A percentile compares a stretch with the other conserved stretches of the same genome.
These are phyloP conservation scores for Agaricus sinodeliciosus DNA, from an alignment of 768 basidiomycete genomes.

Conservation along the genomic window DNA sequence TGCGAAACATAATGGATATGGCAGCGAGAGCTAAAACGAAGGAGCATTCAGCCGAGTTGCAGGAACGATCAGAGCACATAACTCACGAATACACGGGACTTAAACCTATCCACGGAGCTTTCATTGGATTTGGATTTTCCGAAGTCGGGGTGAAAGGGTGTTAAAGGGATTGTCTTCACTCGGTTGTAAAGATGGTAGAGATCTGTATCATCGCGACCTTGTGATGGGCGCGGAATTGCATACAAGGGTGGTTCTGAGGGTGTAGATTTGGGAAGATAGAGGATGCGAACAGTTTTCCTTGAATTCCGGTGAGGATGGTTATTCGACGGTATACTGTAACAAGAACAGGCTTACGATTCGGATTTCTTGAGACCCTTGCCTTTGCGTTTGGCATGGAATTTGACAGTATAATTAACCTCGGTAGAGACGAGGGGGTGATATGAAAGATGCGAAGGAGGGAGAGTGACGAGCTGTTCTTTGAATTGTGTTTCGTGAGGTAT, in stretches of 20 bases:
- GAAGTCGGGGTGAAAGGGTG: conserved; percentile 15
- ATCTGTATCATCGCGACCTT: conserved; percentile 14
- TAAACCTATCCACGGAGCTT: conserved; percentile 12
- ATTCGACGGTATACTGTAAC: background rate
- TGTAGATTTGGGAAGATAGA: conserved; percentile 38
- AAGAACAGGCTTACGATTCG: conserved; percentile 26
- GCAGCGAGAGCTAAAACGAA: conserved; percentile 28
- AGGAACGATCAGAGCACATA: conserved; percentile 10
- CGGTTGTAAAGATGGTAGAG: conserved; percentile 19
- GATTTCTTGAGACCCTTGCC: conserved; percentile 28
- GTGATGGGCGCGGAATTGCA: conserved; percentile 22
- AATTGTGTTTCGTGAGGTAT: conserved; percentile 29
- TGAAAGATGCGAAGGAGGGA: conserved; percentile 32
- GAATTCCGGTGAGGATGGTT: background rate
- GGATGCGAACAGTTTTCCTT: conserved; percentile 28
- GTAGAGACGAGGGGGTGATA: conserved; percentile 22
- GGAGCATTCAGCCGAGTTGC: background rate
- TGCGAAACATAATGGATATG: conserved; percentile 26
- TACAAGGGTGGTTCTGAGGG: conserved; percentile 27
- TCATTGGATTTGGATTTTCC: conserved; percentile 10
- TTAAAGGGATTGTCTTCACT: conserved; percentile 22
- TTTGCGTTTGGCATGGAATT: conserved; percentile 31
- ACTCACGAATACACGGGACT: conserved; percentile 19
- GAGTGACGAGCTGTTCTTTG: conserved; percentile 17
- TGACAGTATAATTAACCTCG: conserved; percentile 30